A percentile compares a stretch with the other conserved stretches of the same genome.
Evolutionary conservation across 2,329 filamentous ascomycete genomes (phyloP).

Genomic region (Talaromyces sp.): DNA sequence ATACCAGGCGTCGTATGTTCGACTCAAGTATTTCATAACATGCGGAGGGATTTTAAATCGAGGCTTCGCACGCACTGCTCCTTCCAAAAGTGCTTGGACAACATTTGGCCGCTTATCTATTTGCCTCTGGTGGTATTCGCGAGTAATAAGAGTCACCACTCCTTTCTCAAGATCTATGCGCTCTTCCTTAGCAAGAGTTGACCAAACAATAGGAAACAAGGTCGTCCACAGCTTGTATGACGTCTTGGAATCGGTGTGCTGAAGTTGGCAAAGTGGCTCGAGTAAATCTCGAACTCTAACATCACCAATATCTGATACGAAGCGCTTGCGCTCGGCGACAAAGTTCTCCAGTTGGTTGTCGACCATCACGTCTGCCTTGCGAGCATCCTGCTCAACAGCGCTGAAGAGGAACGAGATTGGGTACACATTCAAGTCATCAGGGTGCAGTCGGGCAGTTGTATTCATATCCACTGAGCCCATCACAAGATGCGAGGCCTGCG

Average conservation of each 20-base stretch:
- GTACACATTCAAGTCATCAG: constrained; percentile 76
- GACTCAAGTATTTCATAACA: constrained; percentile 89
- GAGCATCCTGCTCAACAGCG: constrained; percentile 65
- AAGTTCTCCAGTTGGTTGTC: constrained; percentile 80
- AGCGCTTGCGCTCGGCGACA: constrained; percentile 73
- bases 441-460: constrained; percentile 68
- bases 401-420: constrained; percentile 69
- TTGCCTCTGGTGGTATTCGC: constrained; percentile 91
- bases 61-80: constrained; percentile 76
- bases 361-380: constrained; percentile 61
- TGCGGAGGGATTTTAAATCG: constrained; percentile 91
- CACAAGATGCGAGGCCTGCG: constrained; percentile 88
- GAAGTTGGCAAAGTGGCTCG: constrained; percentile 84
- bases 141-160: constrained; percentile 83
- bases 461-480: constrained; percentile 87
- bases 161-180: constrained; percentile 85
- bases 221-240: constrained; percentile 87
- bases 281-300: constrained; percentile 84
- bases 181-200: constrained; percentile 79
- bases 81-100: constrained; percentile 84
- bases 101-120: constrained; percentile 95
- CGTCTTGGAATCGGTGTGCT: constrained; percentile 77
- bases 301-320: constrained; percentile 76
- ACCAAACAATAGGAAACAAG: constrained; percentile 92
- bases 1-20: constrained; percentile 96